Conservation (phyloP, 179 eudicot genomes). For the Beta macrorhiza region DNA sequence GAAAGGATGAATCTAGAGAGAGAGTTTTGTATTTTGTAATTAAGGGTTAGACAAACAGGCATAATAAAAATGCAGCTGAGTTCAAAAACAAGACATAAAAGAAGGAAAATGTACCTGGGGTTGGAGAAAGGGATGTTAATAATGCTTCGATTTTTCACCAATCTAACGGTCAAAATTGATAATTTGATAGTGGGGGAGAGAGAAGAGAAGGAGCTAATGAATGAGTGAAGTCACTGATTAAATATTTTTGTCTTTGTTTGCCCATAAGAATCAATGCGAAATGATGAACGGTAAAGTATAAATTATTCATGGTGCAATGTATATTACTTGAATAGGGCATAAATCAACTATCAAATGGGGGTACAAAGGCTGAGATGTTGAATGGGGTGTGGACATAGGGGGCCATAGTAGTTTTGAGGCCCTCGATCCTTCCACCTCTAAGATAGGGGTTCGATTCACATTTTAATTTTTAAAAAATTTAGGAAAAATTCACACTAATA, state of each 20-base stretch:
- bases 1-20: too few species aligned
- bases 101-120: not conserved
- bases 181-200: not conserved
- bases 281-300: constrained; percentile 1
- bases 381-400: too few species aligned
- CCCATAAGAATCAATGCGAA: not conserved
- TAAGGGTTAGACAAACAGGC: not conserved
- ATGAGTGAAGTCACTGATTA: not conserved
- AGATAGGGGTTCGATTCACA: too few species aligned
- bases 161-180: not conserved
- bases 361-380: too few species aligned
- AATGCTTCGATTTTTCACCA: not conserved
- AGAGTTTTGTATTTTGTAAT: not conserved
- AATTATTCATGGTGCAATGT: not conserved
- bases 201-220: not conserved
- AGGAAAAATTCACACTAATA: too few species aligned
- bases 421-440: too few species aligned
- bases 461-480: too few species aligned
- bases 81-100: not conserved
- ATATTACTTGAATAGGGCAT: too few species aligned
- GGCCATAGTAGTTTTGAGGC: too few species aligned
- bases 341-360: too few species aligned
- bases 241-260: not conserved
- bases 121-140: not conserved
- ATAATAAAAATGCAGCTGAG: too few species aligned